Evolutionary conservation across 2,329 filamentous ascomycete genomes (phyloP), one percentile per base, ranked within the genome.

Genomic region (Trichoderma sp.): DNA sequence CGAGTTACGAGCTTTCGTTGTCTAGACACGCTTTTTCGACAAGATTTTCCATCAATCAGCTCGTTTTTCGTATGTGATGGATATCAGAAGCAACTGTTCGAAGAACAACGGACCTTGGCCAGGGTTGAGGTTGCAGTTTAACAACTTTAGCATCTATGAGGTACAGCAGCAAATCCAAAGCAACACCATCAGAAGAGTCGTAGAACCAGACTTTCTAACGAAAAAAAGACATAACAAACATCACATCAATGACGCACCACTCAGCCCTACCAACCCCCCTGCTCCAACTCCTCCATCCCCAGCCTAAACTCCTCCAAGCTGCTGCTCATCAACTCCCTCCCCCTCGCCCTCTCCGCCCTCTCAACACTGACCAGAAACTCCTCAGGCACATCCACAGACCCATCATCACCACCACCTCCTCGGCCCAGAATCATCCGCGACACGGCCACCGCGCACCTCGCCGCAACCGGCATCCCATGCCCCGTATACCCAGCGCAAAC

Each of bases 381-480:
- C 12, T 63, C 65, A 4, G 83, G 83, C 41, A 85, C 62, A 28
- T 79, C 77, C 51, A 82, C 76, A 0, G 72, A 74, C 14, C 71
- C 69, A n/a, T 14, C 34, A 39, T 4, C 34, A 39, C 12, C 34
- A 14, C 34, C 24, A 74, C 69, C 17, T 71, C 69, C 21, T 71
- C 70, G 74, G 1, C 78, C 79, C 64, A 82, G 70, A 61, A 91
- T 84, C 80, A 89, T 83, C 54, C 83, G 77, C 10, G 85, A 88
- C 14, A 86, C 84, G 1, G 86, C 86, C 66, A 87, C 84, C 2
- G 84, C 90, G 69, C 85, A 87, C 47, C 91, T 77, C 67, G 88
- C 87, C 17, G 89, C 86, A 70, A 88, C 87, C 21, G 90, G 89
- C 90, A 93, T 92, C 0, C 91, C 91, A 74, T 93, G 90, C 0